These are phyloP conservation scores for Aspergillus sp. DNA, from an alignment of 2,329 filamentous ascomycete species.

Conservation along the genomic window DNA sequence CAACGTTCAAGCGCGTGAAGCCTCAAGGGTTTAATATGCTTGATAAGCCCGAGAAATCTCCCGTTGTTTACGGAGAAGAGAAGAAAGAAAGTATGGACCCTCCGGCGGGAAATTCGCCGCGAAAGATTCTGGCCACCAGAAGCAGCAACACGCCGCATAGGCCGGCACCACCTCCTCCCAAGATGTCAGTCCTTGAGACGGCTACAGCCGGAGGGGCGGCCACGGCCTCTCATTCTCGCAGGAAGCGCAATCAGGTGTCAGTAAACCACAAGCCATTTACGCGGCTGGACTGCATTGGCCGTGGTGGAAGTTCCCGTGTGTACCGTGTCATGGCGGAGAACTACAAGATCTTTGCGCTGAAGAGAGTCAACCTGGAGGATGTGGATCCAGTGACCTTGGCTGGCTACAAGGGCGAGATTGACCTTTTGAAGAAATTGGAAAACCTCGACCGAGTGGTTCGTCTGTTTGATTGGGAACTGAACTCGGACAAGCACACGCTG, in stretches of 20 bases:
- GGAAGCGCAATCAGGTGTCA: constrained; percentile 77
- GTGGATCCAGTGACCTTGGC: constrained; percentile 79
- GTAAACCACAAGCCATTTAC: constrained; percentile 93
- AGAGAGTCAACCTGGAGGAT: constrained; percentile 86
- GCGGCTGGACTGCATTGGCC: constrained; percentile 83
- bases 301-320: constrained; percentile 90
- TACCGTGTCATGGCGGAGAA: constrained; percentile 98
- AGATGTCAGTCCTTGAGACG: constrained; percentile 94
- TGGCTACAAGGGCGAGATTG: constrained; percentile 94
- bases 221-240: constrained; percentile 68
- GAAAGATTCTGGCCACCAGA: constrained; percentile 51
- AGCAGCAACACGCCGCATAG: constrained; percentile 73
- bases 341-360: constrained; percentile 90
- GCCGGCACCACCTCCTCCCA: constrained; percentile 79
- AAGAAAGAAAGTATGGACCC: constrained; percentile 45
- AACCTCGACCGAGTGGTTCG: constrained; percentile 88
- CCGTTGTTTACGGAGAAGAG: constrained; percentile 50
- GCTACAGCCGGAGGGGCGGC: constrained; percentile 83
- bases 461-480: constrained; percentile 89
- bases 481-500: constrained; percentile 84
- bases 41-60: constrained; percentile 58
- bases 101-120: constrained; percentile 45
- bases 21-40: constrained; percentile 54
- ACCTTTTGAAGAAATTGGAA: constrained; percentile 76
- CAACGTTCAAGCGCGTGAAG: constrained; percentile 65